Base-by-base conservation (phyloP, 2,329 filamentous ascomycete genomes). In the Zopfia rhizophila region DNA sequence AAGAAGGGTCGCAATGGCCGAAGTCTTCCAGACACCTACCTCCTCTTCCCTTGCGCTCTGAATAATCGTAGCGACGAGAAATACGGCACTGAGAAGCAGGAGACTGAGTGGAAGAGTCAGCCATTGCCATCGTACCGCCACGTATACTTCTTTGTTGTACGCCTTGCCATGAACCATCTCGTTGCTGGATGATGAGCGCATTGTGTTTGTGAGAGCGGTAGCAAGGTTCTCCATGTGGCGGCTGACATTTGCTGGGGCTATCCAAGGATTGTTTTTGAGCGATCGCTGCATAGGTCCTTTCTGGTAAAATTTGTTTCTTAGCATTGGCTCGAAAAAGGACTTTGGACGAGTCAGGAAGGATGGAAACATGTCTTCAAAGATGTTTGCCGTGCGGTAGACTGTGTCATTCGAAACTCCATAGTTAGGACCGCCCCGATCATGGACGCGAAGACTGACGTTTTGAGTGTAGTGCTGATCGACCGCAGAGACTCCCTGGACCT, bases 1-100 rank as follows among this genome's bases (percentile, higher is more conserved):
- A 1, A 66, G 54, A 0, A 69, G 45, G 1, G 60, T 51, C 0
- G 66, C 61, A 54, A 69, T 61, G 0, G 64, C 52, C 4, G 66
- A 69, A 1, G 56, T 69, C 18, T 70, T 70, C 65, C 64, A 70
- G 1, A 65, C 24, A 0, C 56, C 60, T 2, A 21, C 13, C 3
- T 43, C 31, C 1, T 30, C 37, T 7, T 57, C 53, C 4, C 38
- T 47, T 0, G 60, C 55, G 2, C 55, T 66, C 22, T 54, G 59
- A 3, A 52, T 17, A 0, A 69, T 63, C 0, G 66, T 69, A 1
- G 41, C 38, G 2, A 59, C 37, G 5, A 69, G 38, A 24, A 70
- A 69, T 0, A 59, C 22, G 0, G 68, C 25, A 7, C 42, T 61
- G 2, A 65, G 35, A 1, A 59, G 1, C 0, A 68, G 40, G 0